Conservation (phyloP, 2,329 filamentous ascomycete genomes). For the Penicillium sp. region DNA sequence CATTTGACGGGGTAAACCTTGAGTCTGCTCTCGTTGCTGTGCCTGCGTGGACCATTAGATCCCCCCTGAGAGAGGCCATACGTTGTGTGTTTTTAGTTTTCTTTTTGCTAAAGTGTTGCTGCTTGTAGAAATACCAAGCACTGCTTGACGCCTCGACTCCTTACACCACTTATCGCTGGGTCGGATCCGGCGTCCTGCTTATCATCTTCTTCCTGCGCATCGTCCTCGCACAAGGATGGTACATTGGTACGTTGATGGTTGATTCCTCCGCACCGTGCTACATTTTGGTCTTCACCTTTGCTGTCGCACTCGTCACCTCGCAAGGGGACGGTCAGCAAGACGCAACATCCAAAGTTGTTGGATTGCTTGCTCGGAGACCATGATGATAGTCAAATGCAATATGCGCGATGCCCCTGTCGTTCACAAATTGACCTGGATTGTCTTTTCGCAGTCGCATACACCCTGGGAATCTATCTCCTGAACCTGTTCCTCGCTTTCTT, state of each 20-base stretch:
- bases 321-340: no score
- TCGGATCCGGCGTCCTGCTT: conserved; percentile 70
- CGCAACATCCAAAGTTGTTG: no score
- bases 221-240: conserved; percentile 92
- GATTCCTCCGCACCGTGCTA: no score
- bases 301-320: no score
- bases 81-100: background rate
- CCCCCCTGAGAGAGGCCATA: background rate
- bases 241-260: conserved; percentile 66
- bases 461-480: conserved; percentile 94
- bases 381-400: no score
- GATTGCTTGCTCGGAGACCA: no score
- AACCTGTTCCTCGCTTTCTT: conserved; percentile 99
- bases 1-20: background rate
- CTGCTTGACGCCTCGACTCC: conserved; percentile 92
- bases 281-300: no score
- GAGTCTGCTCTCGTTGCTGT: no score
- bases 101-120: conserved; percentile 14
- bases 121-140: conserved; percentile 75
- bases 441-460: conserved; percentile 71
- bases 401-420: background rate
- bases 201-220: conserved; percentile 83
- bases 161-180: conserved; percentile 83
- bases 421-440: conserved; percentile 5
- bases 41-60: no score